phyloP scores from a whole-genome alignment of 2,329 filamentous ascomycete species.

The Sporothrix schenckii region DNA sequence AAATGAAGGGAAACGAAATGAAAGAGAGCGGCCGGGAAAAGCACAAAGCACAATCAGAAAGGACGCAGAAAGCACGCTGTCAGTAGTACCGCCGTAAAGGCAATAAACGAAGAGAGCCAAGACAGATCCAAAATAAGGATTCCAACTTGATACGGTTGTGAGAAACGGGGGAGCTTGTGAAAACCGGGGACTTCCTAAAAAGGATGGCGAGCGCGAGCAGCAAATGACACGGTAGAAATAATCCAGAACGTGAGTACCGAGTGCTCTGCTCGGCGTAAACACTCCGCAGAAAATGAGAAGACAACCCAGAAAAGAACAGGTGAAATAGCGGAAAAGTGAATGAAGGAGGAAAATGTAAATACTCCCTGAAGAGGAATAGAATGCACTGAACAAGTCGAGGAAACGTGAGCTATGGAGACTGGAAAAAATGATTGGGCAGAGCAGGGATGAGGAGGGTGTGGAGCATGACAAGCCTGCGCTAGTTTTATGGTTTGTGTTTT shows the following conservation, averaged over 20 bases:
- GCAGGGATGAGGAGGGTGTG: background rate
- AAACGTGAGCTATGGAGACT: background rate
- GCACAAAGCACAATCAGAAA: too few relatives aligned
- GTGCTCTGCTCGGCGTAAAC: too few relatives aligned
- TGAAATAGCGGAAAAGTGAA: too few relatives aligned
- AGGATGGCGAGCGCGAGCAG: background rate
- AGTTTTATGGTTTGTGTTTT: background rate
- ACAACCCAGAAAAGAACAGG: background rate
- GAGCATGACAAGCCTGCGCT: background rate
- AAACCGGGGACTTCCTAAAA: background rate
- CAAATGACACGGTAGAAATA: background rate
- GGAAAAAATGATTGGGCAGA: background rate
- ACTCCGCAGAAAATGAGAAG: too few relatives aligned
- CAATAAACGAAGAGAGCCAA: background rate
- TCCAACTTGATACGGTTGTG: background rate
- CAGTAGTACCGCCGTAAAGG: background rate
- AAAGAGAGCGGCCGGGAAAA: background rate
- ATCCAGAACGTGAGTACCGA: background rate
- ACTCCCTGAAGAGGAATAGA: background rate
- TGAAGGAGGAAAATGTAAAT: constrained; percentile 1
- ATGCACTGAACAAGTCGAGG: background rate
- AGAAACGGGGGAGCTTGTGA: background rate
- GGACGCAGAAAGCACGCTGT: background rate
- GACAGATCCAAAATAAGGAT: background rate
- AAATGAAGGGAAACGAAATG: background rate